phyloP scores from a whole-genome alignment of 306 rosid species.

The Malus fusca region DNA sequence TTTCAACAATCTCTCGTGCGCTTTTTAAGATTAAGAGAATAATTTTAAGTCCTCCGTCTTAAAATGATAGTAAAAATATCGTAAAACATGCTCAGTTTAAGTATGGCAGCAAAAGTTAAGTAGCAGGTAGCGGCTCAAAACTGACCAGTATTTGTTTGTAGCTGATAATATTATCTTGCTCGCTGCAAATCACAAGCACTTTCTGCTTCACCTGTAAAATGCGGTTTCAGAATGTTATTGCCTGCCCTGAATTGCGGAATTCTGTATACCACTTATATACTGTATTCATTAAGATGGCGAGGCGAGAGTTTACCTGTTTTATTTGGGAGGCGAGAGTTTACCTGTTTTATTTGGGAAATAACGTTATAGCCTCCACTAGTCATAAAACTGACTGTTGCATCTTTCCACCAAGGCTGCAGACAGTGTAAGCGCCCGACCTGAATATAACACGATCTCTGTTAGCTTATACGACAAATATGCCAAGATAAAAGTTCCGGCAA shows the following conservation, averaged over 20 bases:
- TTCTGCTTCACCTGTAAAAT: conserved; percentile 40
- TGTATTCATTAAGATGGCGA: background rate
- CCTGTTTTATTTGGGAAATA: conserved; percentile 36
- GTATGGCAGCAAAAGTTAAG: background rate
- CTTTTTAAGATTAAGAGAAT: background rate
- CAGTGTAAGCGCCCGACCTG: conserved; percentile 56
- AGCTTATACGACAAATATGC: background rate
- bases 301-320: conserved; percentile 27
- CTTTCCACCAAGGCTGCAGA: conserved; percentile 54
- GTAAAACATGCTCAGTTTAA: background rate
- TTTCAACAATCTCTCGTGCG: background rate
- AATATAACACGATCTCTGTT: background rate
- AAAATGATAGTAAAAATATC: background rate
- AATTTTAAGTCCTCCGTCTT: background rate
- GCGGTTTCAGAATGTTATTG: background rate
- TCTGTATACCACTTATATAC: background rate
- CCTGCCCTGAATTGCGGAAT: background rate
- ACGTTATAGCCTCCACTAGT: conserved; percentile 49
- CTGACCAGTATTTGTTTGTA: conserved; percentile 48
- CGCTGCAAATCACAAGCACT: conserved; percentile 40
- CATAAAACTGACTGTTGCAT: conserved; percentile 42
- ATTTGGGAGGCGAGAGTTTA: conserved; percentile 17
- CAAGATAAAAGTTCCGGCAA: background rate
- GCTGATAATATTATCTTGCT: conserved; percentile 36
- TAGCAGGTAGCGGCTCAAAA: background rate